Conservation (phyloP, 768 basidiomycete genomes). For the Goffeauzyma gilvescens region DNA sequence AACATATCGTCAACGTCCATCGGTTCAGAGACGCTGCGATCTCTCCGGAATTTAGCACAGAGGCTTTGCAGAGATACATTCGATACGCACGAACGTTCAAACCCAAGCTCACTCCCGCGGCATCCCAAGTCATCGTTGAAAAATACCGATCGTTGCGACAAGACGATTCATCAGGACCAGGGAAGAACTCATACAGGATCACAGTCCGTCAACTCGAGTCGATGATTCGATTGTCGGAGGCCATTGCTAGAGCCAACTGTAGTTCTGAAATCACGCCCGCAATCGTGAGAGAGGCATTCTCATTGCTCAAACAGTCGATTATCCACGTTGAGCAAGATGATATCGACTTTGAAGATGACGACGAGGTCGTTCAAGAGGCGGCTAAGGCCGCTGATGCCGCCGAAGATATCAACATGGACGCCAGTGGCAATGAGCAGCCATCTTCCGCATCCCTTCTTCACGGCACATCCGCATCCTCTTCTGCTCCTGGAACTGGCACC, state of each 20-base stretch:
- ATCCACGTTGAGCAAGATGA: slow-evolving; percentile 99
- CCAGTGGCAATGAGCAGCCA: slow-evolving; percentile 33
- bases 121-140: slow-evolving; percentile 79
- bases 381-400: slow-evolving; percentile 39
- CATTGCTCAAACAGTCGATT: slow-evolving; percentile 83
- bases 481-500: not conserved
- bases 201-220: slow-evolving; percentile 95
- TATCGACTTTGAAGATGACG: slow-evolving; percentile 69
- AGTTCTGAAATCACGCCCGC: slow-evolving; percentile 86
- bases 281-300: slow-evolving; percentile 89
- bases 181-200: slow-evolving; percentile 84
- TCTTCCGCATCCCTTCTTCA: slow-evolving; percentile 18
- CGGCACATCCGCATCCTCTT: slow-evolving; percentile 23
- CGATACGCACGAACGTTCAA: slow-evolving; percentile 93
- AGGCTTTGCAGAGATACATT: slow-evolving; percentile 88
- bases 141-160: slow-evolving; percentile 82
- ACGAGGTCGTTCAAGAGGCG: slow-evolving; percentile 45
- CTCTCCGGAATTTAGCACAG: slow-evolving; percentile 89
- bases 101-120: slow-evolving; percentile 86
- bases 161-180: slow-evolving; percentile 73
- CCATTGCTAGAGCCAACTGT: slow-evolving; percentile 92
- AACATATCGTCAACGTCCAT: slow-evolving; percentile 94
- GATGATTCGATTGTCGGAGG: slow-evolving; percentile 94
- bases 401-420: slow-evolving; percentile 35
- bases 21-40: slow-evolving; percentile 87